Percentiles rank a stretch among this genome's conserved stretches.
Evolutionary conservation across 345 rosid genomes (phyloP).

Genomic region (Eucalyptus tenuipes): DNA sequence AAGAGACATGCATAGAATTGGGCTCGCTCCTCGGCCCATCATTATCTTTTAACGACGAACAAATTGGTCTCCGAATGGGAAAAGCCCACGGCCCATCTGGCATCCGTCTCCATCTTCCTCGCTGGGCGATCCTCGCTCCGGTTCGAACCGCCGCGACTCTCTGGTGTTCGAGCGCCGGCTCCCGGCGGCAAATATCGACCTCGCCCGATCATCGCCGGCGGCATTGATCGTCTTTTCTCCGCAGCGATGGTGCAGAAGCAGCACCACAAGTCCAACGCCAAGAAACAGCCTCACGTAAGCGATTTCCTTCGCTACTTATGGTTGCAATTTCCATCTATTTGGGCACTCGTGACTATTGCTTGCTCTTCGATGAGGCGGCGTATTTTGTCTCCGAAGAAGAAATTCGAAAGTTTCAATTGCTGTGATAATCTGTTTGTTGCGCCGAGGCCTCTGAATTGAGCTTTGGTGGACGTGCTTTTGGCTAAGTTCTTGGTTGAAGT

Average conservation of each 20-base stretch:
- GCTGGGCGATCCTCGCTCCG: not conserved
- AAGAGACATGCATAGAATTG: not conserved
- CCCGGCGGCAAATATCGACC: not conserved
- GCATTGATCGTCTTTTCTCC: not conserved
- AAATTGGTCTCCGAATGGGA: not conserved
- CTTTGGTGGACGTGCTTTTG: not conserved
- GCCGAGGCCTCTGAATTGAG: not conserved
- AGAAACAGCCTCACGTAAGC: constrained; percentile 49
- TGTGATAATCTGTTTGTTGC: not conserved
- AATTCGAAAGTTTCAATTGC: not conserved
- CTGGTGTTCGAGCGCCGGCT: not conserved
- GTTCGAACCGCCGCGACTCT: not conserved
- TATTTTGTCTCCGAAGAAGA: not conserved
- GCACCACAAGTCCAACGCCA: constrained; percentile 50
- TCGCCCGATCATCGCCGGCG: not conserved
- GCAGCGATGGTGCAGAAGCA: constrained; percentile 61
- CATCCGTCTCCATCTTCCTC: not conserved
- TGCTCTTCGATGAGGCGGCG: not conserved
- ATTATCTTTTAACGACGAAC: rapidly evolving
- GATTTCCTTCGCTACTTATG: not conserved
- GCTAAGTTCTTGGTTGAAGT: not conserved
- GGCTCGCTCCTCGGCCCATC: not conserved
- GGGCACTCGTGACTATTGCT: not conserved
- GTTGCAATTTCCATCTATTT: rapidly evolving
- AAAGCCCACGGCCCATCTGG: not conserved